Percentiles rank a stretch among this genome's conserved stretches.
phyloP scores from a whole-genome alignment of 371 early-diverging fungal species.

The Syncephalis plumigaleata region DNA sequence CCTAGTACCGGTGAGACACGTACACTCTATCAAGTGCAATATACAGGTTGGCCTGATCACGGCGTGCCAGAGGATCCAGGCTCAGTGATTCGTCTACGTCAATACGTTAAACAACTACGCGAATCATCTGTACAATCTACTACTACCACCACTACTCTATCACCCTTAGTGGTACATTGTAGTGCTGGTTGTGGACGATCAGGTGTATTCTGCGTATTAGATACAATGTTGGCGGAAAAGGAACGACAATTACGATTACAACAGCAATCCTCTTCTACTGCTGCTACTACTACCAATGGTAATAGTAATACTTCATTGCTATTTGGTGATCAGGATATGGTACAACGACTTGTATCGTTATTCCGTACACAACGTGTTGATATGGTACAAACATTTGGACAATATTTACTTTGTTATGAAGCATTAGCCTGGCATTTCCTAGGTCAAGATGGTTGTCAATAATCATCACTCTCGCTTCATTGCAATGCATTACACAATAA shows the following conservation, averaged over 20 bases:
- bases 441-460: constrained; percentile 7
- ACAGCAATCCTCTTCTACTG: constrained; percentile 1
- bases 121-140: constrained; percentile 1
- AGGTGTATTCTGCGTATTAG: constrained; percentile 81
- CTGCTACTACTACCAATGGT: neutral
- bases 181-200: constrained; percentile 97
- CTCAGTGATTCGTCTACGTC: constrained; percentile 34
- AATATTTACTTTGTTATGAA: constrained; percentile 84
- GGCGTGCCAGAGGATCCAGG: constrained; percentile 48
- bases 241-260: too few species aligned
- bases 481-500: too few species aligned
- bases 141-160: constrained; percentile 10
- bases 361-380: constrained; percentile 67
- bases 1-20: constrained; percentile 11
- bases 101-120: constrained; percentile 34
- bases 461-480: too few species aligned
- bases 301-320: constrained; percentile 1
- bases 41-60: constrained; percentile 83
- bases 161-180: constrained; percentile 87
- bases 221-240: constrained; percentile 25
- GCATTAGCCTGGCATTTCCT: constrained; percentile 44
- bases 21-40: constrained; percentile 57
- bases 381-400: constrained; percentile 78
- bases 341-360: constrained; percentile 1
- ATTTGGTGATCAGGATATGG: constrained; percentile 4